Evolutionary conservation across 2,329 filamentous ascomycete species (phyloP), one percentile per base, ranked within the genome.

Genomic region (Aspergillus melleus): DNA sequence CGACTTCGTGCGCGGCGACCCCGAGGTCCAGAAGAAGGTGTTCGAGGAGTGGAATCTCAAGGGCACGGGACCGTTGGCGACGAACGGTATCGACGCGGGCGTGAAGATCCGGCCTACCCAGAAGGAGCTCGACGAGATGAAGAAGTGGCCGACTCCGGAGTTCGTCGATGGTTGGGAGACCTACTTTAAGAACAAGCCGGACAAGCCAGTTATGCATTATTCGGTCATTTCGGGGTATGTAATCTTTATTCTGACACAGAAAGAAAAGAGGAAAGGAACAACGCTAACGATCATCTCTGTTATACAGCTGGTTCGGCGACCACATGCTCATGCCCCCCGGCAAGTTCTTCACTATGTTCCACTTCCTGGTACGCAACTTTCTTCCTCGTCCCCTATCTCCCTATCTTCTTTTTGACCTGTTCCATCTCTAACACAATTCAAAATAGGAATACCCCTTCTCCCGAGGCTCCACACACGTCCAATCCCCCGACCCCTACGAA

Each of bases 161-260:
- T 94, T 94, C 30, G 62, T 60, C 4, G 61, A 84, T 6, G 89
- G 90, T 2, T 94, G 90, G 89, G 86, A 93, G 68, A 88, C 84
- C 56, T 93, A 94, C 79, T 94, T 93, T 76, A 90, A 91, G 80
- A 77, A 93, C 72, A 92, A 92, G 80, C 89, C 89, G 1, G 90
- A 93, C 76, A 93, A 93, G 82, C 90, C 90, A 0, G 90, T 93
- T 49, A 93, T 93, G 90, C 90, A 93, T 72, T 93, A 93, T 77
- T 89, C 84, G 1, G 85, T 92, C 57, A 92, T 93, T 69, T 80
- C 88, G 16, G 88, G 88, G 63, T 81, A 70, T 67, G 72, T 6
- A 22, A 3, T 24, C 24, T 24, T 24, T 24, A 24, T 24, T 5
- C 24, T 24, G 24, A 24, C 24, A 6, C 26, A 29, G 26, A 26